Percentiles rank a stretch among this genome's conserved stretches.
Evolutionary conservation across 2,329 filamentous ascomycete species (phyloP).

Genomic region (Zarea fungicola): DNA sequence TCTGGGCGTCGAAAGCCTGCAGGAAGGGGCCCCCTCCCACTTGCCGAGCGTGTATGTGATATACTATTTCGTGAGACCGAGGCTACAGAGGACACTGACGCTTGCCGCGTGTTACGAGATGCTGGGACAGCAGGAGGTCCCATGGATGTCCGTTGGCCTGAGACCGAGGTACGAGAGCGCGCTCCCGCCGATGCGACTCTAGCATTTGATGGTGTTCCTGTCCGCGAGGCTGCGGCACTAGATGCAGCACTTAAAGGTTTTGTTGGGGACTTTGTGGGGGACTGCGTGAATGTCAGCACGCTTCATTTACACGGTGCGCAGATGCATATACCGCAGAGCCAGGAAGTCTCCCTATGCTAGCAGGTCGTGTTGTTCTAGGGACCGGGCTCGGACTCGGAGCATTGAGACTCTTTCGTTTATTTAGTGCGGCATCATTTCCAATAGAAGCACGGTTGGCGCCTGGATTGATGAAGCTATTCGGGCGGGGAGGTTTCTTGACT

Average conservation of each 20-base stretch:
- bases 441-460: constrained; percentile 35
- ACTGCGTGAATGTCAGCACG: constrained; percentile 39
- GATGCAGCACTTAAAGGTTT: constrained; percentile 61
- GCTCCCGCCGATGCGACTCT: constrained; percentile 37
- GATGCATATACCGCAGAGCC: neutral
- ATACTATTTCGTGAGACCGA: constrained; percentile 29
- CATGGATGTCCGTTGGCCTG: constrained; percentile 58
- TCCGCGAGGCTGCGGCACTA: constrained; percentile 56
- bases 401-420: constrained; percentile 64
- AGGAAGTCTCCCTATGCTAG: constrained; percentile 50
- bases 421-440: constrained; percentile 46
- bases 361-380: constrained; percentile 49
- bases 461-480: constrained; percentile 47
- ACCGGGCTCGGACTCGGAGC: constrained; percentile 68
- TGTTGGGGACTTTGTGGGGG: constrained; percentile 72
- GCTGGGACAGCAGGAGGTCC: constrained; percentile 54
- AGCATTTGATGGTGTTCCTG: constrained; percentile 57
- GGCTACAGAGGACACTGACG: constrained; percentile 38
- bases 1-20: constrained; percentile 36
- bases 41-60: constrained; percentile 32
- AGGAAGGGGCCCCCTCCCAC: constrained; percentile 34
- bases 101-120: constrained; percentile 37
- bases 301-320: neutral
- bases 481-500: constrained; percentile 38
- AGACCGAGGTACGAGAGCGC: constrained; percentile 52